These are phyloP conservation scores for Talaromyces wortmannii DNA, from an alignment of 495 filamentous ascomycete genomes.

Conservation along the genomic window DNA sequence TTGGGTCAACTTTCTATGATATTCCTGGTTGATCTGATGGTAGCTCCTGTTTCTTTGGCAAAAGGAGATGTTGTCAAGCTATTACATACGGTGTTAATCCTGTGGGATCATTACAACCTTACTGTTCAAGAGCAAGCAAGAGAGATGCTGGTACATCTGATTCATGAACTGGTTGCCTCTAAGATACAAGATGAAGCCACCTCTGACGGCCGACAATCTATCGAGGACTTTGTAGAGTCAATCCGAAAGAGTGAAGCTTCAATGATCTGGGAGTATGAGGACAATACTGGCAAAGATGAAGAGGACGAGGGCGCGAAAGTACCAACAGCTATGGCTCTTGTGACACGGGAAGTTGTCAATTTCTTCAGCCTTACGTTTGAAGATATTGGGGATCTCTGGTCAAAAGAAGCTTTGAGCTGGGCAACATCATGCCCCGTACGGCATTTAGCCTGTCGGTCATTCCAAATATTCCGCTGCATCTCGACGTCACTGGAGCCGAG, in stretches of 20 bases:
- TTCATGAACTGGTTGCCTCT: conserved; percentile 93
- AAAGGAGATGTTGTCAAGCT: conserved; percentile 74
- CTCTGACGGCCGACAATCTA: conserved; percentile 57
- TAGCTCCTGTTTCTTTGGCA: conserved; percentile 75
- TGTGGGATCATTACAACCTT: conserved; percentile 96
- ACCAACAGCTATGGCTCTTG: conserved; percentile 76
- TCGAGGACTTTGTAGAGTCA: conserved; percentile 85
- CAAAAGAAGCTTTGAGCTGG: conserved; percentile 83
- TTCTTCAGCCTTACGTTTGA: conserved; percentile 82
- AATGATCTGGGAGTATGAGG: conserved; percentile 91
- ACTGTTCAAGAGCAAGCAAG: conserved; percentile 93
- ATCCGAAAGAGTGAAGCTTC: conserved; percentile 79
- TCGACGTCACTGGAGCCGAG: conserved; percentile 79
- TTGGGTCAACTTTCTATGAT: conserved; percentile 90
- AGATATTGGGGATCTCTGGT: conserved; percentile 85
- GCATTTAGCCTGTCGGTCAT: conserved; percentile 91
- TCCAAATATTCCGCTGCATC: conserved; percentile 94
- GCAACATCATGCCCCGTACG: conserved; percentile 95
- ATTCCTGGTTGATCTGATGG: conserved; percentile 91
- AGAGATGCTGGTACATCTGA: conserved; percentile 96
- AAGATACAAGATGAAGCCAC: conserved; percentile 71
- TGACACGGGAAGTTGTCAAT: conserved; percentile 72
- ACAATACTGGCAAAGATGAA: conserved; percentile 70
- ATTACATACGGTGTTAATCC: conserved; percentile 82
- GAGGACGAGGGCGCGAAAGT: conserved; percentile 66